Percentiles rank a stretch among this genome's conserved stretches.
Evolutionary conservation across 2,329 filamentous ascomycete genomes (phyloP).

Genomic region (Epichloe hybrida): DNA sequence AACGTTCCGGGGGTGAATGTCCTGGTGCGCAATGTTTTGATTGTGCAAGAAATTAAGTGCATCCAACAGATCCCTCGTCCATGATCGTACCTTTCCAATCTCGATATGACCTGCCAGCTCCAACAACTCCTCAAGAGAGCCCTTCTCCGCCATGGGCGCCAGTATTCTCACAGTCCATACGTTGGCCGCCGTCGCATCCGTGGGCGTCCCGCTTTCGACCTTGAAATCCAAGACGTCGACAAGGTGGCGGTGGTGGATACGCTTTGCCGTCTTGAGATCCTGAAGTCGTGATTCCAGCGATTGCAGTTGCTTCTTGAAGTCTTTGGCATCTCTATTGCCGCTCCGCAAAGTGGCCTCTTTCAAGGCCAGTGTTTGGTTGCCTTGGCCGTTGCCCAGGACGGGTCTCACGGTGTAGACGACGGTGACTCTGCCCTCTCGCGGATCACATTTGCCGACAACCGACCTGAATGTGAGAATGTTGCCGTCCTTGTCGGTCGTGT

Average conservation of each 20-base stretch:
- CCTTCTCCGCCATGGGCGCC: conserved; percentile 65
- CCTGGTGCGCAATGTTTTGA: conserved; percentile 70
- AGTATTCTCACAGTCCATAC: conserved; percentile 64
- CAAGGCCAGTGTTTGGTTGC: conserved; percentile 53
- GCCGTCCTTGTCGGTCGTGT: conserved; percentile 48
- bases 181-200: conserved; percentile 22
- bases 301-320: conserved; percentile 67
- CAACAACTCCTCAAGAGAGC: conserved; percentile 69
- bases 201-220: conserved; percentile 43
- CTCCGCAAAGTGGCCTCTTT: conserved; percentile 55
- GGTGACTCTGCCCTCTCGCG: conserved; percentile 52
- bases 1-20: conserved; percentile 67
- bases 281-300: conserved; percentile 66
- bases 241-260: conserved; percentile 61
- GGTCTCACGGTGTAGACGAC: conserved; percentile 62
- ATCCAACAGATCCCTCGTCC: conserved; percentile 85
- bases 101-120: conserved; percentile 64
- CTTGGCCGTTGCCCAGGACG: conserved; percentile 39
- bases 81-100: conserved; percentile 65
- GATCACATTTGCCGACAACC: conserved; percentile 54
- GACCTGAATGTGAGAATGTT: conserved; percentile 54
- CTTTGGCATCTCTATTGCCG: conserved; percentile 41
- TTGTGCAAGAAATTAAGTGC: conserved; percentile 79
- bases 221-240: conserved; percentile 74
- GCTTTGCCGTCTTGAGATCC: conserved; percentile 58